phyloP scores from a whole-genome alignment of 1,139 yeast species.

The Suhomyces terraborum region DNA sequence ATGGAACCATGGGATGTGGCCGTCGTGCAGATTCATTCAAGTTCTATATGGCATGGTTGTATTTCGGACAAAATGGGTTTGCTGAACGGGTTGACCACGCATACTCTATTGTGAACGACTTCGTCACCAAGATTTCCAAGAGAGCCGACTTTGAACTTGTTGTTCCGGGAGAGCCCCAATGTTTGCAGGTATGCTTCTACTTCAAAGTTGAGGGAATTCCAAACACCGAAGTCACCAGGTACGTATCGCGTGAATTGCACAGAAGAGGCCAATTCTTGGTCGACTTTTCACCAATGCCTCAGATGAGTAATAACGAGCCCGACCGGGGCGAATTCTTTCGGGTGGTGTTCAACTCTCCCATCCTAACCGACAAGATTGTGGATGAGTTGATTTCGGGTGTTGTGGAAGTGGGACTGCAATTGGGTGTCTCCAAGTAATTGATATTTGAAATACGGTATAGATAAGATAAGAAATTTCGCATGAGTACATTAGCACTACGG shows the following conservation, averaged over 20 bases:
- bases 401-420: constrained; percentile 15
- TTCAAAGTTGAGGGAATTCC: constrained; percentile 50
- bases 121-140: constrained; percentile 46
- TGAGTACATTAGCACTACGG: neutral
- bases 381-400: constrained; percentile 43
- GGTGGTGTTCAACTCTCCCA: constrained; percentile 81
- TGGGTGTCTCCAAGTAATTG: neutral
- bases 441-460: neutral
- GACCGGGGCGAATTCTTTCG: constrained; percentile 78
- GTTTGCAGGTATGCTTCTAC: constrained; percentile 83
- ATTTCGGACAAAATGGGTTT: constrained; percentile 66
- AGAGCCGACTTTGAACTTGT: constrained; percentile 53
- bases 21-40: constrained; percentile 82
- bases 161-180: constrained; percentile 58
- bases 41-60: constrained; percentile 78
- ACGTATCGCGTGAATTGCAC: constrained; percentile 64
- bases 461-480: neutral
- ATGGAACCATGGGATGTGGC: constrained; percentile 93
- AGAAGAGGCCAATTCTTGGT: constrained; percentile 65
- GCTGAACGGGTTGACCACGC: constrained; percentile 71
- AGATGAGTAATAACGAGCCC: constrained; percentile 34
- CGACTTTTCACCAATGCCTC: constrained; percentile 79
- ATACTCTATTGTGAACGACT: constrained; percentile 60
- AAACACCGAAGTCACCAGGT: constrained; percentile 62
- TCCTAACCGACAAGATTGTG: constrained; percentile 38